Evolutionary conservation across 2,329 filamentous ascomycete species (phyloP).

Genomic region (Fusarium longipes): DNA sequence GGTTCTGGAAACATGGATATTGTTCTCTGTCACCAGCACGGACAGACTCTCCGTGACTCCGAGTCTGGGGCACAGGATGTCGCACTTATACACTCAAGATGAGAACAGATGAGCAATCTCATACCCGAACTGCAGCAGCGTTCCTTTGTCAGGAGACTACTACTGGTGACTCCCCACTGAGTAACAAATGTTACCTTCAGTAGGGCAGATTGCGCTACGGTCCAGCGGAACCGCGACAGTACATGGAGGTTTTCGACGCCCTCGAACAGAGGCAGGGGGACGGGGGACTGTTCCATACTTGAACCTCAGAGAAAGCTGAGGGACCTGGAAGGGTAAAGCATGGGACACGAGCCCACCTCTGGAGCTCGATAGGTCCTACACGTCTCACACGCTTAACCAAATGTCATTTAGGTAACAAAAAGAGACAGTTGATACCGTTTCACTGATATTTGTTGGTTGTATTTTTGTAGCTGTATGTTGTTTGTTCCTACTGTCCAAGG

Average conservation of each 20-base stretch:
- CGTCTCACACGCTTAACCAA: not conserved
- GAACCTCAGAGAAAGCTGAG: slow-evolving; percentile 17
- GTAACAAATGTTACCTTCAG: slow-evolving; percentile 1
- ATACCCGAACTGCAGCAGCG: not conserved
- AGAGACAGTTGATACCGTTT: not conserved
- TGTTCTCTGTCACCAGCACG: slow-evolving; percentile 17
- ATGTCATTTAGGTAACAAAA: not conserved
- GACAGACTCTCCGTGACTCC: slow-evolving; percentile 32
- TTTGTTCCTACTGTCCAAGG: too few species aligned
- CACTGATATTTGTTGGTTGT: not conserved
- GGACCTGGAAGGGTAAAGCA: slow-evolving; percentile 18
- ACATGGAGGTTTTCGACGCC: slow-evolving; percentile 16
- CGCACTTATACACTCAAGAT: not conserved
- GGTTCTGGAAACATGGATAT: slow-evolving; percentile 36
- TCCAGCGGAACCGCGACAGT: slow-evolving; percentile 42
- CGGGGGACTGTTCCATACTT: slow-evolving; percentile 20
- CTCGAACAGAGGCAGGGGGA: slow-evolving; percentile 15
- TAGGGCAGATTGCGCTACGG: slow-evolving; percentile 40
- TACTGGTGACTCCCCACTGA: not conserved
- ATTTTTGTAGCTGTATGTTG: too few species aligned
- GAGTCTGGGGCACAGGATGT: slow-evolving; percentile 33
- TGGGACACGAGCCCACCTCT: not conserved
- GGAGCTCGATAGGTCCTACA: not conserved
- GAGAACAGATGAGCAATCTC: slow-evolving; percentile 20
- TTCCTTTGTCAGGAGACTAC: slow-evolving; percentile 5